Percentiles rank a stretch among this genome's conserved stretches.
These are phyloP conservation scores for Penicillium coprophilum DNA, from an alignment of 495 filamentous ascomycete genomes.

Conservation along the genomic window DNA sequence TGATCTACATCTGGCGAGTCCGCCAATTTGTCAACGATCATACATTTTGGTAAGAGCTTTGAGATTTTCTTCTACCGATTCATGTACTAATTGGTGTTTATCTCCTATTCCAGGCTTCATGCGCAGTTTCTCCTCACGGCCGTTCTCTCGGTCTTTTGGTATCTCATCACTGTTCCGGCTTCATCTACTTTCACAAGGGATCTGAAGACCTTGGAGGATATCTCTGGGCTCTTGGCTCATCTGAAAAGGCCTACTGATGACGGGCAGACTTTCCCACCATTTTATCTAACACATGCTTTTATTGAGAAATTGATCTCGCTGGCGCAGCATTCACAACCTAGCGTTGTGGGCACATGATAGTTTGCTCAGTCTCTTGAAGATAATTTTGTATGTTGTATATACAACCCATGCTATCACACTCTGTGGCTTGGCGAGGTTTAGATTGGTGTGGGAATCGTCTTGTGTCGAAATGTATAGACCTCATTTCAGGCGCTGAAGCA, in stretches of 20 bases:
- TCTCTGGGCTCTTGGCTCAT: constrained; percentile 9
- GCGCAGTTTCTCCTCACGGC: constrained; percentile 28
- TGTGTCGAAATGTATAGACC: not conserved
- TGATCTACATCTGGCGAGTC: constrained; percentile 27
- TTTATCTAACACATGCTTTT: constrained; percentile 21
- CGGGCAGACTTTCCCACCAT: constrained; percentile 21
- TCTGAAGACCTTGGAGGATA: constrained; percentile 21
- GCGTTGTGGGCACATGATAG: not conserved
- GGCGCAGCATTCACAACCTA: constrained; percentile 8
- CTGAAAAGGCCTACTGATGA: constrained; percentile 4
- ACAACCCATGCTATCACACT: not conserved
- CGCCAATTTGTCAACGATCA: constrained; percentile 24
- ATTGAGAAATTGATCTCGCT: constrained; percentile 18
- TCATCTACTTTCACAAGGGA: constrained; percentile 19
- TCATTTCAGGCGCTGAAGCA: no score
- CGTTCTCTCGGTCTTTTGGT: constrained; percentile 24
- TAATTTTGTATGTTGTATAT: not conserved
- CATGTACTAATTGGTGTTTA: not conserved
- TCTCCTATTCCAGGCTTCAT: constrained; percentile 22
- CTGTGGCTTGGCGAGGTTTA: not conserved
- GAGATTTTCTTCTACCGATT: not conserved
- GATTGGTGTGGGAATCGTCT: not conserved
- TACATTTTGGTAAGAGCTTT: constrained; percentile 24
- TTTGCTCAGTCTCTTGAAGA: not conserved
- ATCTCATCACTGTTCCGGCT: constrained; percentile 18